Evolutionary conservation across 495 filamentous ascomycete genomes (phyloP), one percentile per base, ranked within the genome.

Genomic region (Lineolata rhizophorae): DNA sequence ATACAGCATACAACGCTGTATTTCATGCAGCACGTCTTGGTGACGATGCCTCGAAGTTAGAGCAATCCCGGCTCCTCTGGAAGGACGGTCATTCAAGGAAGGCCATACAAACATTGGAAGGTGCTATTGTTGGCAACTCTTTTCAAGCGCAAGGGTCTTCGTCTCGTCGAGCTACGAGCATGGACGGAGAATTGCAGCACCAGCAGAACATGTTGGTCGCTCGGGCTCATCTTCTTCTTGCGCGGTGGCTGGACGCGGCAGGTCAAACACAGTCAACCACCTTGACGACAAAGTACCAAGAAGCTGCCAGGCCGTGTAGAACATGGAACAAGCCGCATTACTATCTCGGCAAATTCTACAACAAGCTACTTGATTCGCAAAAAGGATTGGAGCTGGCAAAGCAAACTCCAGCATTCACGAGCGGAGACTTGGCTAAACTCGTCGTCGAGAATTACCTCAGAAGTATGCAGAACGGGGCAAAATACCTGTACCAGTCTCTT

Each of bases 271-370:
- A 82, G 47, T 75, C 78, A 12, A 61, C 65, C 20, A 67, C 70
- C 3, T 67, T 94, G 34, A 70, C 77, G 18, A 60, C 68, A 12
- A 69, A 79, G 48, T 95, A 92, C 48, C 71, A 73, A 25, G 60
- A 72, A 36, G 84, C 82, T 5, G 57, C 67, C 12, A 64, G 57
- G 40, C 56, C 60, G 5, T 59, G 62, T 41, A 43, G 54, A 28
- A 72, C 68, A 38, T 99, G 84, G 83, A 90, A 99, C 43, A 93
- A 92, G 53, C 84, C 78, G 0, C 79, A 93, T 49, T 95, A 94
- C 50, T 91, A 94, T 52, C 64, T 99, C 12, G 87, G 87, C 9
- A 85, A 84, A 35, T 79, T 95, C 52, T 99, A 95, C 60, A 91
- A 93, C 48, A 99, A 94, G 47, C 64, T 95, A 11, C 60, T 92